Evolutionary conservation across 345 rosid genomes (phyloP).

Genomic region (Turnera subulata): DNA sequence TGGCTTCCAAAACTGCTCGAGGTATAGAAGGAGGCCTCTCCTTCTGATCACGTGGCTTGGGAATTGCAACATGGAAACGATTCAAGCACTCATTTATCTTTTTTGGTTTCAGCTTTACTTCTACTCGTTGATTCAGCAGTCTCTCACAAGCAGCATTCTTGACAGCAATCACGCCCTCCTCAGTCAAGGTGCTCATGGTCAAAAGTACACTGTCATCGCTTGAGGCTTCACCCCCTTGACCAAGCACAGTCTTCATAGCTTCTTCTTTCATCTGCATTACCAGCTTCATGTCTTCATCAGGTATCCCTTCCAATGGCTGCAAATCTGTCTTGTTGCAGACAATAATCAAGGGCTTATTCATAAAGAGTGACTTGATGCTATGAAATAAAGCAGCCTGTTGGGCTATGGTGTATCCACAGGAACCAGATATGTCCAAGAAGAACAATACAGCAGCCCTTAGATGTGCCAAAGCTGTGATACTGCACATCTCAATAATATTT

Average conservation of each 20-base stretch:
- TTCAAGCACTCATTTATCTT: constrained; percentile 86
- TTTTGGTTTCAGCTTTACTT: constrained; percentile 88
- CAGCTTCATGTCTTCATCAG: constrained; percentile 68
- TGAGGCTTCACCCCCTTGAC: constrained; percentile 54
- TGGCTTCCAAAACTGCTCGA: constrained; percentile 71
- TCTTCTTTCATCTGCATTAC: constrained; percentile 78
- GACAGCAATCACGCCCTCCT: constrained; percentile 78
- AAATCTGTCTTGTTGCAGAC: constrained; percentile 97
- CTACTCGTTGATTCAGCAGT: constrained; percentile 80
- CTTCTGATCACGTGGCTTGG: constrained; percentile 76
- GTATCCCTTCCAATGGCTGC: constrained; percentile 73
- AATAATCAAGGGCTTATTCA: constrained; percentile 87
- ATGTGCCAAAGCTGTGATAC: constrained; percentile 90
- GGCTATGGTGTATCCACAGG: constrained; percentile 90
- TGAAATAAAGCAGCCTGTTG: constrained; percentile 95
- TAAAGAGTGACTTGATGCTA: constrained; percentile 78
- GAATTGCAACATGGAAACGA: constrained; percentile 85
- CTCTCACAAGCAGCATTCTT: constrained; percentile 93
- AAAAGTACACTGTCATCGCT: constrained; percentile 58
- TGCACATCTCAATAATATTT: constrained; percentile 94
- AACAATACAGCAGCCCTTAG: constrained; percentile 81
- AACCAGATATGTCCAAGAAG: constrained; percentile 80
- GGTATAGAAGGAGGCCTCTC: constrained; percentile 74
- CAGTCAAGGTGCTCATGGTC: constrained; percentile 82
- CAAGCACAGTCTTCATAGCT: constrained; percentile 67